Evolutionary conservation across 192 early-diverging fungal genomes (phyloP), one percentile per base, ranked within the genome.

Genomic region (Borealophlyctis nickersoniae): DNA sequence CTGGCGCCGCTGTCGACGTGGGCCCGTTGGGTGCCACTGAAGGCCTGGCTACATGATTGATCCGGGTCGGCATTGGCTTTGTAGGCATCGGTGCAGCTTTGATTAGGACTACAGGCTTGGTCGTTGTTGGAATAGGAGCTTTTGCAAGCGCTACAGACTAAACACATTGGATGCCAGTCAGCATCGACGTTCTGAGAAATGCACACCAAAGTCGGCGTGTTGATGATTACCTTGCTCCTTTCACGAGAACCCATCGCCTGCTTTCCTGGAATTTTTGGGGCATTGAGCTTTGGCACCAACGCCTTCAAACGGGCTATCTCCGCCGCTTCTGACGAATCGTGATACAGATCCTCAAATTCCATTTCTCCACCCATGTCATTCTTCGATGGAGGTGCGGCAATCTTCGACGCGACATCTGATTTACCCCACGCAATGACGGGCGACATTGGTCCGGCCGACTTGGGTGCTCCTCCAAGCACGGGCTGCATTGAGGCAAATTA

Each of bases 291-390:
- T n/a, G 66, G 66, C 36, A 68, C 61, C 29, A 68, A 52, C 22
- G 66, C 66, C 45, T 68, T 68, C 50, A 68, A 45, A 2, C 66
- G 45, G 3, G 66, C 66, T 54, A 68, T 68, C 29, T 68, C 66
- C 16, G 66, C 66, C 16, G 66, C 66, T 31, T 68, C 66, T n/a
- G n/a, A n/a, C n/a, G n/a, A n/a, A n/a, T 61, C 66, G 50, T 68
- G 58, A 19, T 68, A 50, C 1, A 24, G 36, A 2, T 30, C 27
- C 9, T 33, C 19, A 13, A n/a, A n/a, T n/a, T 66, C 57, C 30
- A 39, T 48, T 29, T 45, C 54, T 26, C 29, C 53, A 0, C 16
- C 26, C 4, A 27, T 16, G 7, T 58, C 64, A 4, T 36, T 14
- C n/a, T 32, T 52, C 36, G 56, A 52, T 9, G 58, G 28, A 2